Conservation (phyloP, 2,329 filamentous ascomycete species). For the Penicillium griseofulvum region DNA sequence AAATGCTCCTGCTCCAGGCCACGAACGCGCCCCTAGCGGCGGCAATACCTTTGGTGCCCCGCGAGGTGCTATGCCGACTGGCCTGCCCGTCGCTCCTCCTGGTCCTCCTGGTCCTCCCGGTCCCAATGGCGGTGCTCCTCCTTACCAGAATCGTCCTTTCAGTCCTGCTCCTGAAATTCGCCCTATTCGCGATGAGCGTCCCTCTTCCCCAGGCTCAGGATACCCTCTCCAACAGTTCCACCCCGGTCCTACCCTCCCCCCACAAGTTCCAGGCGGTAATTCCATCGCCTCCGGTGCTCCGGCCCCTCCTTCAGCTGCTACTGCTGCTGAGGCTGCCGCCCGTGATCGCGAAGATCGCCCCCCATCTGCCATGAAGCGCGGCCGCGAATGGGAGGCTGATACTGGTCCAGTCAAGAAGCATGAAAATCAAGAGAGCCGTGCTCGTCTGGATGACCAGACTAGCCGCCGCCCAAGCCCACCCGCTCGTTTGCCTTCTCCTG, state of each 20-base stretch:
- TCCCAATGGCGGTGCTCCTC: constrained; percentile 56
- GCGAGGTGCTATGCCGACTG: constrained; percentile 46
- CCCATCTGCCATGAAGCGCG: constrained; percentile 75
- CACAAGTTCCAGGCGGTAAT: constrained; percentile 25
- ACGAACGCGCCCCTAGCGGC: constrained; percentile 38
- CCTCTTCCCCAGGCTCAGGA: constrained; percentile 85
- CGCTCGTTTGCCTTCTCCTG: constrained; percentile 60
- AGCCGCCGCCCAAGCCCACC: constrained; percentile 68
- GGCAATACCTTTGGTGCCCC: constrained; percentile 33
- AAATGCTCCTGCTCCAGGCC: constrained; percentile 45
- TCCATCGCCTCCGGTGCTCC: constrained; percentile 67
- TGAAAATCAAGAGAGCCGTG: constrained; percentile 81
- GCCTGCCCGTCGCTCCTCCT: constrained; percentile 44
- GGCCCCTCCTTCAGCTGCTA: constrained; percentile 62
- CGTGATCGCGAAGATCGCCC: constrained; percentile 72
- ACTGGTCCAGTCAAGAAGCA: constrained; percentile 70
- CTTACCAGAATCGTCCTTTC: constrained; percentile 66
- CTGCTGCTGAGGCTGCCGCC: constrained; percentile 66
- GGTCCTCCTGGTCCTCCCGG: constrained; percentile 50
- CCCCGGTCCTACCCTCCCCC: constrained; percentile 65
- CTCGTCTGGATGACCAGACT: constrained; percentile 79
- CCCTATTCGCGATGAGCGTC: constrained; percentile 76
- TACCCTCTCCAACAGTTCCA: constrained; percentile 81
- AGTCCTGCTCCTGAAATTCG: constrained; percentile 83
- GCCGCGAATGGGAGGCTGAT: constrained; percentile 91